Evolutionary conservation across 768 basidiomycete species (phyloP).

Genomic region (Rhodotorula babjevae): DNA sequence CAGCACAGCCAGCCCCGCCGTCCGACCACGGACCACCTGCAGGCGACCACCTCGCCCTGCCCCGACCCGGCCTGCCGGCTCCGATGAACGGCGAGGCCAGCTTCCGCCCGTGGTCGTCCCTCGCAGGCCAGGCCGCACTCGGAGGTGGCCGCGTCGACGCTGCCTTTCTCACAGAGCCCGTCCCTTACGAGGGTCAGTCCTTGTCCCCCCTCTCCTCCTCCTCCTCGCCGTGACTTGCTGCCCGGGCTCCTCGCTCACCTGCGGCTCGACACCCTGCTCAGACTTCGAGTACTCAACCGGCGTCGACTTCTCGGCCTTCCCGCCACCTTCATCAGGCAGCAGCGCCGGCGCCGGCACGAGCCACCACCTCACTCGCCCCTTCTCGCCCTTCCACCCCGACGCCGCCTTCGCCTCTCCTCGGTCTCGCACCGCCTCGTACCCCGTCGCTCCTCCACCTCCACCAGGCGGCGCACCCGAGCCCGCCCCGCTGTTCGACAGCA

Average conservation of each 20-base stretch:
- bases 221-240: no score
- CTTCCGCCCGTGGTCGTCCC: not conserved
- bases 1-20: no score
- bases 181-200: constrained; percentile 11
- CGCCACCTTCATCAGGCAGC: not conserved
- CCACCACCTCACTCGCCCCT: not conserved
- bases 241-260: no score
- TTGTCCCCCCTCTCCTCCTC: not conserved
- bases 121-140: not conserved
- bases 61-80: no score
- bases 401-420: not conserved
- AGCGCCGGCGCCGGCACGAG: not conserved
- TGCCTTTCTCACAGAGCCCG: constrained; percentile 14
- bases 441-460: not conserved
- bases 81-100: not conserved
- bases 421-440: not conserved
- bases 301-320: not conserved
- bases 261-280: no score
- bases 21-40: no score
- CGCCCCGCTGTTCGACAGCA: constrained; percentile 24
- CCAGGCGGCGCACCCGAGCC: not conserved
- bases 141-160: constrained; percentile 17
- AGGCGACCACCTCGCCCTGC: no score
- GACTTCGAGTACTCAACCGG: constrained; percentile 26
- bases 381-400: constrained; percentile 4